A percentile compares a stretch with the other conserved stretches of the same genome.
Conservation (phyloP, 108 stramenopile species). For the Skeletonema tropicum region DNA sequence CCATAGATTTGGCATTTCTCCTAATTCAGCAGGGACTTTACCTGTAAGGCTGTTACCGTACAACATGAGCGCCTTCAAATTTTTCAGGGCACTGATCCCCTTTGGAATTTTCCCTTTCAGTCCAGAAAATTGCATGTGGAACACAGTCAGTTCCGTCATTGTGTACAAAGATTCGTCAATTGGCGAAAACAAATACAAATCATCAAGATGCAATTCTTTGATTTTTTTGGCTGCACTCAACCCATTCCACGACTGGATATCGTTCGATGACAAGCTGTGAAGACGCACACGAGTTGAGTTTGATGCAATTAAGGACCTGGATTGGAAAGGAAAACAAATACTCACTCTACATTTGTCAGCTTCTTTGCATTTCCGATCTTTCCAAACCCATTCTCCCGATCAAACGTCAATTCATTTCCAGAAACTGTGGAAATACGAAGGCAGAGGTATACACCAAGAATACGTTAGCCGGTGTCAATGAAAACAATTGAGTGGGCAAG, state of each 20-base stretch:
- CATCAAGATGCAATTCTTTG: conserved; percentile 40
- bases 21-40: conserved; percentile 66
- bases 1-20: conserved; percentile 61
- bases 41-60: conserved; percentile 58
- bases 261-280: conserved; percentile 37
- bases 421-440: not conserved
- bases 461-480: not conserved
- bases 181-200: conserved; percentile 37
- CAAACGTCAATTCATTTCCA: conserved; percentile 47
- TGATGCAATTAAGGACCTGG: not conserved
- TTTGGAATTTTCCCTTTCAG: conserved; percentile 46
- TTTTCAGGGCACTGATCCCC: conserved; percentile 41
- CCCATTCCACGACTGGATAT: conserved; percentile 43
- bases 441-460: no score
- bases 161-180: conserved; percentile 30
- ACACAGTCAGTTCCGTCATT: conserved; percentile 28
- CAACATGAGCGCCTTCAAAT: conserved; percentile 35
- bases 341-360: conserved; percentile 39
- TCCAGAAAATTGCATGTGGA: conserved; percentile 48
- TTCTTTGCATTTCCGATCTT: conserved; percentile 53
- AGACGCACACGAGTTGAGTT: not conserved
- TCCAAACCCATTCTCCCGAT: conserved; percentile 47
- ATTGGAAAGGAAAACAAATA: not conserved
- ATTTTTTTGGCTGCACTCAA: conserved; percentile 38
- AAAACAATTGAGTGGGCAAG: not conserved